Percentiles rank a stretch among this genome's conserved stretches.
Evolutionary conservation across 495 filamentous ascomycete species (phyloP).

Genomic region (Achaetomiella virescens): DNA sequence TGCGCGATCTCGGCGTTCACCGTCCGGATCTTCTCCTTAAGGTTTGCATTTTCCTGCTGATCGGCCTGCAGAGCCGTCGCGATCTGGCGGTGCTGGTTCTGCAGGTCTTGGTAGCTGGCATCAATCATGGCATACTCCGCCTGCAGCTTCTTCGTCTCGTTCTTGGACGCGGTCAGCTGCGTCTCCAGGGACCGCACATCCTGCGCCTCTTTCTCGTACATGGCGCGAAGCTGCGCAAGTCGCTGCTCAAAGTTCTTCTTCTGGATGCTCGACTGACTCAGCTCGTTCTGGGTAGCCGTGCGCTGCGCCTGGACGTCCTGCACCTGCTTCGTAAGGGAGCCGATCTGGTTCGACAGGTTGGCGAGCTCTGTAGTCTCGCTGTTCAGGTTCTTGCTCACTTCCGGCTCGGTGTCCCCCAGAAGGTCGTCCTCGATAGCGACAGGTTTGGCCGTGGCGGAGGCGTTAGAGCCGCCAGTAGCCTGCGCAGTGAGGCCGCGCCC

Average conservation of each 20-base stretch:
- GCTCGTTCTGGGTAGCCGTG: conserved; percentile 65
- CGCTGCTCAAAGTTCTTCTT: conserved; percentile 89
- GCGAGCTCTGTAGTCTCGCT: conserved; percentile 90
- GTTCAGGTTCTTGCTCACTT: conserved; percentile 78
- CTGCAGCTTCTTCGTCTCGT: conserved; percentile 75
- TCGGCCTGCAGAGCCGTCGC: conserved; percentile 71
- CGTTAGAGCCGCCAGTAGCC: conserved; percentile 63
- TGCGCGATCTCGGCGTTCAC: conserved; percentile 75
- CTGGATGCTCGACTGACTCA: conserved; percentile 71
- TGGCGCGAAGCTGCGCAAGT: conserved; percentile 69
- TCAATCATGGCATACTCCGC: conserved; percentile 77
- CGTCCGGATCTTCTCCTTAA: conserved; percentile 82
- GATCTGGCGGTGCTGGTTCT: conserved; percentile 74
- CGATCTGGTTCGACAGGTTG: conserved; percentile 92
- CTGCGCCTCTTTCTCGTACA: conserved; percentile 90
- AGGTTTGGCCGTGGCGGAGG: conserved; percentile 30
- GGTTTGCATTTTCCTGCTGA: conserved; percentile 74
- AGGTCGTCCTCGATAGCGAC: conserved; percentile 66
- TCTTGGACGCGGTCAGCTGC: conserved; percentile 64
- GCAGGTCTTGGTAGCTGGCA: conserved; percentile 73
- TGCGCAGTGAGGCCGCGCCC: conserved; percentile 76
- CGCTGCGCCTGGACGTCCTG: conserved; percentile 82
- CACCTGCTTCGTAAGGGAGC: conserved; percentile 85
- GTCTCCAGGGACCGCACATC: conserved; percentile 80
- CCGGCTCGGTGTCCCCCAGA: conserved; percentile 88